These are phyloP conservation scores for Mortierella sp. DNA, from an alignment of 371 early-diverging fungal genomes.

Conservation along the genomic window DNA sequence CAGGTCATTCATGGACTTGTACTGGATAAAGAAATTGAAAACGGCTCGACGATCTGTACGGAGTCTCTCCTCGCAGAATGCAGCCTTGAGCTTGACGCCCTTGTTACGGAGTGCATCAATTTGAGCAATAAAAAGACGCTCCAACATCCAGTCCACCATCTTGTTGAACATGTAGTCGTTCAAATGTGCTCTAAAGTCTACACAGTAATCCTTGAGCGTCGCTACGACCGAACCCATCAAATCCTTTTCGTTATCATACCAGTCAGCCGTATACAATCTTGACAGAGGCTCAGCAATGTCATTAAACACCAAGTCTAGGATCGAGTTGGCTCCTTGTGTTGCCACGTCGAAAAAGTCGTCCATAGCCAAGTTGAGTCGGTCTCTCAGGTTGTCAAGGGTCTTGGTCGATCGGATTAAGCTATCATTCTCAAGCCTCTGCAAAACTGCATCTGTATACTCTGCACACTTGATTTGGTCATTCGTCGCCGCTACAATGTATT, in stretches of 20 bases:
- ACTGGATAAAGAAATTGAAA: conserved; percentile 74
- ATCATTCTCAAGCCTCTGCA: conserved; percentile 68
- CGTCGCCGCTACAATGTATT: conserved; percentile 93
- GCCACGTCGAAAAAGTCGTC: conserved; percentile 89
- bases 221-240: conserved; percentile 84
- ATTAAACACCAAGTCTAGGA: conserved; percentile 85
- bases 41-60: conserved; percentile 68
- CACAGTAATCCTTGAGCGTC: conserved; percentile 91
- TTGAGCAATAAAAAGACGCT: conserved; percentile 82
- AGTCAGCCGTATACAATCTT: conserved; percentile 80
- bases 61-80: conserved; percentile 69
- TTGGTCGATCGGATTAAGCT: conserved; percentile 31
- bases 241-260: conserved; percentile 84
- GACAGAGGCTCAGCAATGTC: conserved; percentile 81
- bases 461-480: conserved; percentile 92
- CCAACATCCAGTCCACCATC: conserved; percentile 85
- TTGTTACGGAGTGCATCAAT: conserved; percentile 87
- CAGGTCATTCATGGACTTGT: conserved; percentile 71
- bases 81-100: conserved; percentile 77
- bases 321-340: conserved; percentile 72
- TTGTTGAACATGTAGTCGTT: conserved; percentile 88
- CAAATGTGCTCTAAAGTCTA: conserved; percentile 84
- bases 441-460: conserved; percentile 87
- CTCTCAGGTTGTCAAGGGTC: conserved; percentile 56
- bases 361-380: conserved; percentile 68